phyloP scores from a whole-genome alignment of 257 asterid genomes.

The Solanum sparsipilum region DNA sequence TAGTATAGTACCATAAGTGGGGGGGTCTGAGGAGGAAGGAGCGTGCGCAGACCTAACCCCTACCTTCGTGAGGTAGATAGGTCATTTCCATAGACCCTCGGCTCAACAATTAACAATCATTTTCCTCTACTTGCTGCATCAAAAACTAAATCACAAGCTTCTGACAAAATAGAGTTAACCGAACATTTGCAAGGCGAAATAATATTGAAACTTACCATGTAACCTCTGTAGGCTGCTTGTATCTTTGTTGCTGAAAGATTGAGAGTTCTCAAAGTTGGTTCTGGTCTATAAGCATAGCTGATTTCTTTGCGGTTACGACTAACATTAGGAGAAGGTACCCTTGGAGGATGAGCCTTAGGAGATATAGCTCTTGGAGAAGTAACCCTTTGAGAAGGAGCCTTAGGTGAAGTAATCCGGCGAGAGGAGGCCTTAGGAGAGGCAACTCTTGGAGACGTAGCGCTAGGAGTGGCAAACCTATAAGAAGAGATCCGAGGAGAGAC shows the following conservation, averaged over 20 bases:
- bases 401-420: constrained; percentile 23
- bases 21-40: background rate
- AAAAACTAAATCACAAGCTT: background rate
- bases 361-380: constrained; percentile 13
- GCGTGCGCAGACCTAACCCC: background rate
- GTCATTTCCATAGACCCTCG: background rate
- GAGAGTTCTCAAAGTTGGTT: constrained; percentile 47
- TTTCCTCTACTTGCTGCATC: background rate
- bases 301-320: constrained; percentile 33
- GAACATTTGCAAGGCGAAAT: background rate
- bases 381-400: constrained; percentile 11
- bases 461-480: constrained; percentile 21
- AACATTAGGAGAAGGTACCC: constrained; percentile 10
- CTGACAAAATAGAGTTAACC: background rate
- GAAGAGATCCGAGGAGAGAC: constrained; percentile 36
- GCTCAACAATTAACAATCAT: background rate
- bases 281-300: constrained; percentile 43
- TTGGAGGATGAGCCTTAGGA: constrained; percentile 11
- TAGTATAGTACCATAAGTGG: background rate
- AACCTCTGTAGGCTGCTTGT: constrained; percentile 86
- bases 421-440: constrained; percentile 18
- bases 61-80: background rate
- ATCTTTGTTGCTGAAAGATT: constrained; percentile 61
- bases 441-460: constrained; percentile 14
- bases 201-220: constrained; percentile 42